Percentiles rank a stretch among this genome's conserved stretches.
These are phyloP conservation scores for Phytophthora megakarya DNA, from an alignment of 352 stramenopile species.

Conservation along the genomic window DNA sequence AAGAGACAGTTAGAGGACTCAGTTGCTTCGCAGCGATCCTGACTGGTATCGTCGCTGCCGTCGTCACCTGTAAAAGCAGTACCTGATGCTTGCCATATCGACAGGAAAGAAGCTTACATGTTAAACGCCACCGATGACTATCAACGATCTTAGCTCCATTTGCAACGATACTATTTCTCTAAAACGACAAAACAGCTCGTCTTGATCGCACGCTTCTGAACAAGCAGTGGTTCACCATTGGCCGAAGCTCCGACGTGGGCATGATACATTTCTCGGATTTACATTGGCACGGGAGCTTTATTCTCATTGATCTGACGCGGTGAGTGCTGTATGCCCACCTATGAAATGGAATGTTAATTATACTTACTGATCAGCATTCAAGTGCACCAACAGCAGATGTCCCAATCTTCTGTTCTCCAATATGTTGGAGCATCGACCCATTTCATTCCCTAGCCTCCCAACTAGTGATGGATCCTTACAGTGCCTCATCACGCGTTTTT, in stretches of 20 bases:
- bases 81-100: not conserved
- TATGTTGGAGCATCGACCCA: constrained; percentile 7
- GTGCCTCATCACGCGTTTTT: too few relatives aligned
- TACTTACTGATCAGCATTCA: not conserved
- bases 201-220: constrained; percentile 11
- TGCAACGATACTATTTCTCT: constrained; percentile 7
- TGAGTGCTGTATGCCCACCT: too few relatives aligned
- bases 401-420: not conserved
- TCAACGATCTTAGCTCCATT: constrained; percentile 6
- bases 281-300: constrained; percentile 7
- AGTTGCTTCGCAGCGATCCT: not conserved
- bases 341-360: not conserved
- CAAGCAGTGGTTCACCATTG: constrained; percentile 9
- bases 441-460: not conserved
- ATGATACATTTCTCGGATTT: constrained; percentile 14
- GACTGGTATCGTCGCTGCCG: constrained; percentile 12
- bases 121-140: constrained; percentile 7
- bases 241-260: constrained; percentile 7
- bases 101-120: constrained; percentile 8
- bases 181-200: constrained; percentile 12
- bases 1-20: constrained; percentile 7
- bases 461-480: constrained; percentile 1
- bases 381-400: constrained; percentile 8
- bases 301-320: not conserved
- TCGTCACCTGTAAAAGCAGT: constrained; percentile 16